phyloP scores from a whole-genome alignment of 192 early-diverging fungal species.

The Cladochytrium replicatum region DNA sequence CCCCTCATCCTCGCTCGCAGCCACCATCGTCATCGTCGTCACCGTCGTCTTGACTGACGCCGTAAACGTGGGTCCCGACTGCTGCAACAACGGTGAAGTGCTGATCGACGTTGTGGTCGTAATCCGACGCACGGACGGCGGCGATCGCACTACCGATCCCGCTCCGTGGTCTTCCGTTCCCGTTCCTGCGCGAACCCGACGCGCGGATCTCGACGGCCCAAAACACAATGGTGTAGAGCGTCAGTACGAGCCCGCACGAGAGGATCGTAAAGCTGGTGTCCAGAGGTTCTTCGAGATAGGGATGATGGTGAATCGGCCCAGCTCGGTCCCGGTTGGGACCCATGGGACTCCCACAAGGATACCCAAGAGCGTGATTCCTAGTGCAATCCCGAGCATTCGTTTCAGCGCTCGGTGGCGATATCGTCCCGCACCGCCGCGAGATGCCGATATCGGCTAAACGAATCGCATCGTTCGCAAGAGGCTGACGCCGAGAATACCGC shows the following conservation, averaged over 20 bases:
- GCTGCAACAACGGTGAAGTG: too few species aligned
- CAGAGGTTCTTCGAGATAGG: slow-evolving; percentile 44
- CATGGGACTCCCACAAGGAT: slow-evolving; percentile 11
- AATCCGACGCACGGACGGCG: too few species aligned
- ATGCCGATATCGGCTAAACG: slow-evolving; percentile 16
- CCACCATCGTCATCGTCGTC: too few species aligned
- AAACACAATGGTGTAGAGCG: slow-evolving; percentile 13
- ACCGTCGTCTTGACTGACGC: too few species aligned
- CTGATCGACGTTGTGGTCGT: too few species aligned
- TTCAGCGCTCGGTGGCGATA: slow-evolving; percentile 2
- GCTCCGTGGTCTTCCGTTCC: too few species aligned
- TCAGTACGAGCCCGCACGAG: slow-evolving; percentile 17
- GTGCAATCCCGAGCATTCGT: background rate
- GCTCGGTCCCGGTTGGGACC: slow-evolving; percentile 8
- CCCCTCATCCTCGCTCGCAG: too few species aligned
- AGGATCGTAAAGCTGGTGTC: slow-evolving; percentile 39
- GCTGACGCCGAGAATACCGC: slow-evolving; percentile 27
- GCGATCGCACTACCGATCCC: too few species aligned
- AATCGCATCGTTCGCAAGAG: slow-evolving; percentile 8
- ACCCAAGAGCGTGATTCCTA: slow-evolving; percentile 1
- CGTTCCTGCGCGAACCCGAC: too few species aligned
- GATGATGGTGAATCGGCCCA: slow-evolving; percentile 14
- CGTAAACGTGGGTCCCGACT: too few species aligned
- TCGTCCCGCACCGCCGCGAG: slow-evolving; percentile 3
- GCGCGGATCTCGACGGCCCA: slow-evolving; percentile 25